Conservation (phyloP, 768 basidiomycete genomes). For the Agaricus sinodeliciosus region DNA sequence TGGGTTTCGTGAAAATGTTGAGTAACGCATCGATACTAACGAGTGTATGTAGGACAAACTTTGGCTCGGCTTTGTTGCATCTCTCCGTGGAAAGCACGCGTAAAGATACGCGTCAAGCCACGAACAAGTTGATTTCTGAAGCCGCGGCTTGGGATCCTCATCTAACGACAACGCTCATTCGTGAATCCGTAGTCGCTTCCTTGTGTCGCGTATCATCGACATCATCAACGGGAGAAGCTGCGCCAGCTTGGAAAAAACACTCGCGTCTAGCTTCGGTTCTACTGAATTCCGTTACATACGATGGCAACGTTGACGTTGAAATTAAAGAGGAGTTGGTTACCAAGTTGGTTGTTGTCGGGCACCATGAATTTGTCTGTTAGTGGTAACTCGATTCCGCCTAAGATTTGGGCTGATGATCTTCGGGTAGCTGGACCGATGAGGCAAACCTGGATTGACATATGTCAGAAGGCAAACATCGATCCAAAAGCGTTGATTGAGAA, state of each 20-base stretch:
- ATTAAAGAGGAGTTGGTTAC: conserved; percentile 41
- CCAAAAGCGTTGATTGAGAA: conserved; percentile 53
- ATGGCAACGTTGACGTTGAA: conserved; percentile 31
- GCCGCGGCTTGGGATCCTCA: conserved; percentile 35
- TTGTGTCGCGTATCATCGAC: conserved; percentile 30
- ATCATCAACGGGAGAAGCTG: conserved; percentile 20
- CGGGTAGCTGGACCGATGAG: conserved; percentile 39
- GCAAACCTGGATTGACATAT: conserved; percentile 78
- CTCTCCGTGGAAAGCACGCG: conserved; percentile 55
- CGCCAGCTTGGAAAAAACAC: conserved; percentile 39
- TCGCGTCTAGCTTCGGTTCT: conserved; percentile 47
- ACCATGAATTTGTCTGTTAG: conserved; percentile 65
- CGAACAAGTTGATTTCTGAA: conserved; percentile 34
- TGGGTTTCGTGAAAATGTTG: conserved; percentile 21
- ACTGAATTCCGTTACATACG: conserved; percentile 41
- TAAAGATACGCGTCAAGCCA: conserved; percentile 45
- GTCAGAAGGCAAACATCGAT: conserved; percentile 62
- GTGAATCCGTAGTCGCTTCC: conserved; percentile 49
- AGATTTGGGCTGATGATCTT: not conserved
- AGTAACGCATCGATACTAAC: not conserved
- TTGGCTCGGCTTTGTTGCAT: conserved; percentile 65
- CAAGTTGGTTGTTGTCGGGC: conserved; percentile 59
- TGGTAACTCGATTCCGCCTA: conserved; percentile 12
- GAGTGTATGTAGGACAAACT: conserved; percentile 35
- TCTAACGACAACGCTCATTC: conserved; percentile 44